phyloP scores from a whole-genome alignment of 495 filamentous ascomycete species.

The Astrocystis sublimbata region DNA sequence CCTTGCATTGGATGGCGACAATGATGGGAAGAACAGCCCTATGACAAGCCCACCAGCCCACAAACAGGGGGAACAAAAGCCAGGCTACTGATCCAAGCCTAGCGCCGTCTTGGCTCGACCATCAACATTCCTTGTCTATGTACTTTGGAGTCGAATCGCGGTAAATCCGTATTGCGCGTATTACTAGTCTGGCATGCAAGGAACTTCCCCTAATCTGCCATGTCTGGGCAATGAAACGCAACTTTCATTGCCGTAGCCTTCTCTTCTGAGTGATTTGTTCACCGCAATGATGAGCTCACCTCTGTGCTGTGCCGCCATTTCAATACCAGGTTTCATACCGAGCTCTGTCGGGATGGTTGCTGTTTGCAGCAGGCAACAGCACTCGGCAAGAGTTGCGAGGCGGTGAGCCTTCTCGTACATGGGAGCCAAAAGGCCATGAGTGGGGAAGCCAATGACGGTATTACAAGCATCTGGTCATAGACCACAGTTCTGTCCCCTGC shows the following conservation, averaged over 20 bases:
- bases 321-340: background rate
- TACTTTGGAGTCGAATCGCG: background rate
- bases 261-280: too few relatives aligned
- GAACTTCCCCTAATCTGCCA: slow-evolving; percentile 8
- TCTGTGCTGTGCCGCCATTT: background rate
- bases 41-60: slow-evolving; percentile 14
- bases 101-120: slow-evolving; percentile 2
- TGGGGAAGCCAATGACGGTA: slow-evolving; percentile 7
- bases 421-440: background rate
- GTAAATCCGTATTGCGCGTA: background rate
- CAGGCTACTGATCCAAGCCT: background rate
- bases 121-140: background rate
- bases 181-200: too few relatives aligned
- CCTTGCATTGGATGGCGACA: slow-evolving; percentile 2
- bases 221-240: background rate
- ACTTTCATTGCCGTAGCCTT: background rate
- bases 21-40: slow-evolving; percentile 10
- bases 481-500: slow-evolving; percentile 3
- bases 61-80: background rate
- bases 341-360: background rate
- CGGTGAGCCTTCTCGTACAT: slow-evolving; percentile 10
- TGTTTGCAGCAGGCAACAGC: background rate
- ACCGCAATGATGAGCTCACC: too few relatives aligned
- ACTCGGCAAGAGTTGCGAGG: background rate
- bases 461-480: slow-evolving; percentile 13